These are phyloP conservation scores for Sclerotinia spermophila DNA, from an alignment of 2,329 filamentous ascomycete species.

Conservation along the genomic window DNA sequence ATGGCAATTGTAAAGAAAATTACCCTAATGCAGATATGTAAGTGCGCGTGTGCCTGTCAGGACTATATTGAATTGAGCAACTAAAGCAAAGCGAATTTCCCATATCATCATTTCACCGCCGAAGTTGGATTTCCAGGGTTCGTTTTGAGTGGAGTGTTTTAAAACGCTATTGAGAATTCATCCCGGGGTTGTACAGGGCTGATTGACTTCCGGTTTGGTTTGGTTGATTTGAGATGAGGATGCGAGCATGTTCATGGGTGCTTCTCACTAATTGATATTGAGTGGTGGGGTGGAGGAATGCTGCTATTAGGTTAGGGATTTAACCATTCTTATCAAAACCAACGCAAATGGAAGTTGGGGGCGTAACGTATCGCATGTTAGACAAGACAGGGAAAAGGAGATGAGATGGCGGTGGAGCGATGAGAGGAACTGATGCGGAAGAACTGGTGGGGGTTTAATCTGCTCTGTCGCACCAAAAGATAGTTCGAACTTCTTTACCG, in stretches of 20 bases:
- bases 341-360: neutral
- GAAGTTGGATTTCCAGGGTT: neutral
- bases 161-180: neutral
- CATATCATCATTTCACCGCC: neutral
- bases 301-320: neutral
- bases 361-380: neutral
- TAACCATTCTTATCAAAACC: neutral
- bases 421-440: neutral
- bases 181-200: constrained; percentile 3
- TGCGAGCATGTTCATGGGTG: constrained; percentile 2
- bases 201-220: neutral
- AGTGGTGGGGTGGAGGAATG: neutral
- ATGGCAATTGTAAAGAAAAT: neutral
- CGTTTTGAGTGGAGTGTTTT: neutral
- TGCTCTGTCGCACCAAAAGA: neutral
- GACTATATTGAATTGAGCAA: constrained; percentile 13
- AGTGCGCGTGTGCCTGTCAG: constrained; percentile 9
- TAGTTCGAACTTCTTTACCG: neutral
- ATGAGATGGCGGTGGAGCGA: constrained; percentile 1
- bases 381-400: neutral
- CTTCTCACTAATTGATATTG: neutral
- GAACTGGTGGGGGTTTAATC: neutral
- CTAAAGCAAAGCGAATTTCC: neutral
- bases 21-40: constrained; percentile 15
- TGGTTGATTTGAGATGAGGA: neutral